Percentiles rank a stretch among this genome's conserved stretches.
phyloP scores from a whole-genome alignment of 345 rosid genomes.

The Salix koriyanagi region DNA sequence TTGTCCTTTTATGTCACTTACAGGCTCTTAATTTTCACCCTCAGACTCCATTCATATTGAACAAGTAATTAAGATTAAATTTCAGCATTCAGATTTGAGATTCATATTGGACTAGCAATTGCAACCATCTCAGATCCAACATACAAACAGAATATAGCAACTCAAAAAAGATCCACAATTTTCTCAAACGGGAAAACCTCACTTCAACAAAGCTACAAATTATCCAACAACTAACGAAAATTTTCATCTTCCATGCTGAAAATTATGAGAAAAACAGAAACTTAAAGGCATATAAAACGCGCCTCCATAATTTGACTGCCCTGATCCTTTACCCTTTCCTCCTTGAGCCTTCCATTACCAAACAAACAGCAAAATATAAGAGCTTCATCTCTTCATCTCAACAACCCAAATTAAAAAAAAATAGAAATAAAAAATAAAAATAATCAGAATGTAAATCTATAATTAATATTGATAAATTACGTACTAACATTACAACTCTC shows the following conservation, averaged over 20 bases:
- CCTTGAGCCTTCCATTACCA: slow-evolving; percentile 38
- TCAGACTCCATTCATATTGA: neutral
- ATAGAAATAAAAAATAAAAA: no score
- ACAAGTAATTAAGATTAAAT: neutral
- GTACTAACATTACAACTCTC: no score
- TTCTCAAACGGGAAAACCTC: neutral
- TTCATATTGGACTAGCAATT: neutral
- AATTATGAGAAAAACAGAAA: neutral
- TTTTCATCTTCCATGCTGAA: neutral
- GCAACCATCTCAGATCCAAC: neutral
- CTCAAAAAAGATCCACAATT: neutral
- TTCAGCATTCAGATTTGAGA: neutral
- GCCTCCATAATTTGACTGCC: slow-evolving; percentile 50
- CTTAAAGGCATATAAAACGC: slow-evolving; percentile 51
- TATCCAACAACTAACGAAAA: neutral
- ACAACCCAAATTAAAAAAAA: neutral
- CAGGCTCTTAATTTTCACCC: neutral
- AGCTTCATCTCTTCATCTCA: neutral
- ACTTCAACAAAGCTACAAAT: neutral
- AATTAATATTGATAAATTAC: neutral
- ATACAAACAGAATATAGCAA: neutral
- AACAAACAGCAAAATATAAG: slow-evolving; percentile 1
- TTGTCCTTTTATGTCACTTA: neutral
- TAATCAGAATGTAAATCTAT: no score
- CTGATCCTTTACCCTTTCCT: slow-evolving; percentile 35